Conservation (phyloP, 495 filamentous ascomycete species). For the Tuber melanosporum region DNA sequence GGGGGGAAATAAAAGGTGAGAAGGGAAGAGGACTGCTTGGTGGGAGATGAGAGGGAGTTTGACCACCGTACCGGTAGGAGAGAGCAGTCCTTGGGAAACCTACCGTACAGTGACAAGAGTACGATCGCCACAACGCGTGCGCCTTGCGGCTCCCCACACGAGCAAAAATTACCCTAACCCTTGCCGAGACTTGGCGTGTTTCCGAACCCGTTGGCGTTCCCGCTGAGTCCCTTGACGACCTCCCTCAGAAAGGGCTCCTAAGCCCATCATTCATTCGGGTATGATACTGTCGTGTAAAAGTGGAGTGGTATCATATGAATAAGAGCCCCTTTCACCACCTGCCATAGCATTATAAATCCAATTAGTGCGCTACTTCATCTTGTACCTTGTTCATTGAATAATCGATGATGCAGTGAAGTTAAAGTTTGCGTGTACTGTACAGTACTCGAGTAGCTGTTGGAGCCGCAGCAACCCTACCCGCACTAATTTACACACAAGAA, state of each 20-base stretch:
- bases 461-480: constrained; percentile 4
- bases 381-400: not conserved
- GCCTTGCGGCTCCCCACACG: constrained; percentile 3
- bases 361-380: not conserved
- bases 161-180: not conserved
- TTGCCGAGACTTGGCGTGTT: not conserved
- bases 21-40: not conserved
- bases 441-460: not conserved
- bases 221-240: not conserved
- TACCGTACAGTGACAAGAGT: not conserved
- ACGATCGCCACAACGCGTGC: not conserved
- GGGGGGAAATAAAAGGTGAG: not conserved
- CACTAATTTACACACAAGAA: not conserved
- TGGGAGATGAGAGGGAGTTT: not conserved
- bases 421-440: not conserved
- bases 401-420: not conserved
- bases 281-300: not conserved
- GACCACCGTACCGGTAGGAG: not conserved
- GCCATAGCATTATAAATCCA: not conserved
- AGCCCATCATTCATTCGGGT: not conserved
- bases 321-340: not conserved
- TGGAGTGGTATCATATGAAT: not conserved
- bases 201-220: not conserved
- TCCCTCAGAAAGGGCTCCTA: not conserved
- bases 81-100: not conserved